Percentiles rank a stretch among this genome's conserved stretches.
phyloP scores from a whole-genome alignment of 129 eudicot genomes.

The Erigeron canadensis region DNA sequence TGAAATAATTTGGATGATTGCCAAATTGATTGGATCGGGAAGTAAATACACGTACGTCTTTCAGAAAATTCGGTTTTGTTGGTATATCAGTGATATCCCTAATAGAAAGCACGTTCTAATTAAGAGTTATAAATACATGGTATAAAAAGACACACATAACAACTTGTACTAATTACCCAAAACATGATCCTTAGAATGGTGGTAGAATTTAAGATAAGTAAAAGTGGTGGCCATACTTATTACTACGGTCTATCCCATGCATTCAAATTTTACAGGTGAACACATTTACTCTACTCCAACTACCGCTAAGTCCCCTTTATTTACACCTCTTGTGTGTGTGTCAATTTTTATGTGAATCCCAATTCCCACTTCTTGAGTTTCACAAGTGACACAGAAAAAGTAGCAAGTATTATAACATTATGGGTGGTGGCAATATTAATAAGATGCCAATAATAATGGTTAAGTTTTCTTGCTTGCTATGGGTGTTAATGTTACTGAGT shows the following conservation, averaged over 20 bases:
- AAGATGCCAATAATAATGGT: background rate
- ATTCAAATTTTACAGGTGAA: constrained; percentile 39
- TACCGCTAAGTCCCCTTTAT: constrained; percentile 33
- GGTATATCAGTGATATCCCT: no score
- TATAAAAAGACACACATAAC: constrained; percentile 2
- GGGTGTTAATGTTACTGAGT: constrained; percentile 28
- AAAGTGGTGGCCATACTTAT: constrained; percentile 24
- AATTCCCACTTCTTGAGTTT: constrained; percentile 20
- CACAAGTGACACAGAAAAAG: constrained; percentile 24
- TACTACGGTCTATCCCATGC: constrained; percentile 20
- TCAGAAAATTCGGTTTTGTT: no score
- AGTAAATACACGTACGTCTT: no score
- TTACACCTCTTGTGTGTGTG: constrained; percentile 24
- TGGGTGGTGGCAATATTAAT: constrained; percentile 24
- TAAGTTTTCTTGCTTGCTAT: constrained; percentile 17
- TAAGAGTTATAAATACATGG: no score
- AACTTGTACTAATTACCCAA: constrained; percentile 6
- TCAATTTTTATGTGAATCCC: constrained; percentile 28
- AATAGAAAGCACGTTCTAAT: no score
- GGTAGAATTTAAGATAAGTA: background rate
- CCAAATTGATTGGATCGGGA: no score
- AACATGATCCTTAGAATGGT: constrained; percentile 26
- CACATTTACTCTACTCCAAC: constrained; percentile 40
- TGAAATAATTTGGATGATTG: no score
- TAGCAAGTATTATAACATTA: background rate